Evolutionary conservation across 768 basidiomycete species (phyloP), one percentile per base, ranked within the genome.

Genomic region (Termitomyces sp.): DNA sequence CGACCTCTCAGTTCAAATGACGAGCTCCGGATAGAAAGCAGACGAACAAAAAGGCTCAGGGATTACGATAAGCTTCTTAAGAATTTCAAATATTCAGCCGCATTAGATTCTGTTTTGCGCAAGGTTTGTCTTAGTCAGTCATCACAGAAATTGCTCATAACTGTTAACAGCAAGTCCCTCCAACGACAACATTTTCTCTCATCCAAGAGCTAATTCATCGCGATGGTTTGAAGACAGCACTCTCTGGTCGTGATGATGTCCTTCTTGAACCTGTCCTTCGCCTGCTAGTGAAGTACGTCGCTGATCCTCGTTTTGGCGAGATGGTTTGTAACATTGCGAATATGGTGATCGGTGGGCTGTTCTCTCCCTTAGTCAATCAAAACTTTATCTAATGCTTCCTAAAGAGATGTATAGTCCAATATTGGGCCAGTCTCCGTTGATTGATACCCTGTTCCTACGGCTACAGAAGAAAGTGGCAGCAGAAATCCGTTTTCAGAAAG

Each of bases 201-300:
- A 86, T 99, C 37, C 88, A 93, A 73, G 96, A 98, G 72, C 78
- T 99, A 39, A 86, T 96, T 26, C 90, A 94, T 66, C 87, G 92
- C 12, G 94, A 98, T 71, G 96, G 91, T 6, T 77, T 98, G 49
- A 80, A 85, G 58, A 84, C 84, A 62, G 95, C 97, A 3, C 79
- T 99, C 10, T 80, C 89, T 0, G 92, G 94, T 46, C 86, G 97
- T 34, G 95, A 98, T 66, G 97, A 98, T 67, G 87, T 98, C 46
- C 78, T 96, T 12, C 76, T 99, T 5, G 94, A 97, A 67, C 95
- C 96, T 2, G 78, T 98, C 36, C 80, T 99, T n/a, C 82, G 85
- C 3, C 80, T 98, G 37, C 79, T 98, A 24, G 73, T 93, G 55
- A 92, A 91, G 67, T 81, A 98, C 69, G 80, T 96, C 55, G 76